Base-by-base conservation (phyloP, 768 basidiomycete genomes). In the Russula sp. region DNA sequence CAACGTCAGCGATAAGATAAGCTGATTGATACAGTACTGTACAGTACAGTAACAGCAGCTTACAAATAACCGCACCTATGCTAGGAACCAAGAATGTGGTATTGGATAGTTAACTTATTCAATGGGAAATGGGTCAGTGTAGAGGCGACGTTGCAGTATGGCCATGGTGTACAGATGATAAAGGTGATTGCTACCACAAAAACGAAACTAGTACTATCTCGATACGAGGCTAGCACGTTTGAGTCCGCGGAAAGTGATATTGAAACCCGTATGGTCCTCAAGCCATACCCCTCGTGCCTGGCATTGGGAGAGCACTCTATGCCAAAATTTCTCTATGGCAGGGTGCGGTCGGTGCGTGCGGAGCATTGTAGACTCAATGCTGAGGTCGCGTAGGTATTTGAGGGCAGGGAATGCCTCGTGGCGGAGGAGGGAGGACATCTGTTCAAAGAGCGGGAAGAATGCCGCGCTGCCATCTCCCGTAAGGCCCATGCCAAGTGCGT, bases 391-490 rank as follows among this genome's bases (percentile, higher is more conserved):
- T 55, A 90, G 78, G 69, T 79, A 85, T 65, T 75, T 74, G 61
- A 89, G 72, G 13, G 73, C 71, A 31, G 88, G 88, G 70, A 89
- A 89, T 55, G 86, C 85, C 57, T 83, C 79, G 7, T 73, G 68
- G 55, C 79, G 75, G 18, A 89, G 69, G 20, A 89, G 72, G 59
- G 81, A 84, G 51, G 79, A 80, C 57, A 89, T 78, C 71, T 89
- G 88, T 71, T 86, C 84, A 39, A 77, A 73, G 55, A 89, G 78
- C 68, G 82, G 79, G 72, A 88, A 88, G 70, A 86, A 87, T 13
- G 82, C 79, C 39, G 80, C 77, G 11, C 79, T 78, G 48, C 61
- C 60, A 51, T 64, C 70, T 53, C 61, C 64, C 54, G 68, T 58
- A 54, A 55, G 50, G 40, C 63, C 71, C 66, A 70, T 65, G 54